Evolutionary conservation across 495 filamentous ascomycete genomes (phyloP), one percentile per base, ranked within the genome.

Genomic region (Hypomontagnella monticulosa): DNA sequence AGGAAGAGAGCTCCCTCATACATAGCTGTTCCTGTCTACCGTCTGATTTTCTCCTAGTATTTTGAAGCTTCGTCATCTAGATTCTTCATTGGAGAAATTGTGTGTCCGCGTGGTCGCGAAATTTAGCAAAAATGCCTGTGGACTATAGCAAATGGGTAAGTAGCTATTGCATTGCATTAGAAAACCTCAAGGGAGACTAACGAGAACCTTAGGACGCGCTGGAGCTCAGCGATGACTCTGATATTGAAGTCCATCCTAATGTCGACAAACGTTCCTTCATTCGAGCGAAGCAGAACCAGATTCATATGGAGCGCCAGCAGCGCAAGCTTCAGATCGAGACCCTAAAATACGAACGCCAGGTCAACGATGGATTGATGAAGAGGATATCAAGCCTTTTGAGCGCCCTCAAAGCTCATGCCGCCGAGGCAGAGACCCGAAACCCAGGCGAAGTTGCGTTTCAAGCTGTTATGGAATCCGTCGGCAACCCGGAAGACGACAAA

Each of bases 221-320:
- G 70, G 95, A 99, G 85, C 87, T 99, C 69, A 96, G 91, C 64
- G 95, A 99, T 76, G 95, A 99, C 76, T 97, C 93, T 41, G 95
- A 99, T 75, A 91, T 99, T 71, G 95, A 99, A 78, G 94, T 97
- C 23, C 95, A 99, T 76, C 95, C 96, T 57, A 99, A 99, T 79
- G 95, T 99, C 76, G 95, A 99, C 80, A 99, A 99, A 73, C 88
- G 89, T 2, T 98, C 95, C 54, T 99, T 99, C 79, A 99, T 99
- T 75, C 92, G 95, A 53, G 95, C 95, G 56, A 99, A 98, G 80
- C 95, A 97, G 78, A 88, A 90, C 71, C 93, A 98, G 75, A 99
- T 99, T 73, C 95, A 99, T 73, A 85, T 90, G 71, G 89, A 97
- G 73, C 89, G 95, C 41, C 80, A 85, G 56, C 88, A 93, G 67